These are phyloP conservation scores for Backusella tuberculispora DNA, from an alignment of 192 early-diverging fungal species.

Conservation along the genomic window DNA sequence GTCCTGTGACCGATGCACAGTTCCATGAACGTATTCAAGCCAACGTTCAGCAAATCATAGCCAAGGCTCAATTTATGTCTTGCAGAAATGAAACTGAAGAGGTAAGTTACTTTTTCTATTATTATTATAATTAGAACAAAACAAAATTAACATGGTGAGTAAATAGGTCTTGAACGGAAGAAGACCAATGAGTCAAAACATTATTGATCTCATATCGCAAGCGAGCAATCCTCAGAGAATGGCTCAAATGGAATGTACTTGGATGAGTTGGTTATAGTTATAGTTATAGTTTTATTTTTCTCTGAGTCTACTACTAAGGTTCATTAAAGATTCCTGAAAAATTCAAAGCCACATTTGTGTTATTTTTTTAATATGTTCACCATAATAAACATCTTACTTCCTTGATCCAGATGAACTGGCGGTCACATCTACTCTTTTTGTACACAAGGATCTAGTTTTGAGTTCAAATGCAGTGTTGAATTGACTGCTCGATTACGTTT, in stretches of 20 bases:
- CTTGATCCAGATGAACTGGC: too few relatives aligned
- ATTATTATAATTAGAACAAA: conserved; percentile 32
- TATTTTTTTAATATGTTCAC: too few relatives aligned
- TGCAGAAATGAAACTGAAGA: conserved; percentile 78
- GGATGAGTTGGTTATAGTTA: conserved; percentile 84
- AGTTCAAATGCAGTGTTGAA: too few relatives aligned
- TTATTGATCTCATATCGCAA: conserved; percentile 89
- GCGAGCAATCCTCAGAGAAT: conserved; percentile 93
- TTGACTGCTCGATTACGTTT: too few relatives aligned
- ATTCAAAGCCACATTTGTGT: too few relatives aligned
- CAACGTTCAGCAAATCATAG: conserved; percentile 75
- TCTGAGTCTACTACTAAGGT: too few relatives aligned
- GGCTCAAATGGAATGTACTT: conserved; percentile 93
- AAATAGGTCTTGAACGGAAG: conserved; percentile 43
- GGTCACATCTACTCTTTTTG: too few relatives aligned
- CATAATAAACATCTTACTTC: too few relatives aligned
- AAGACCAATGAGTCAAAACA: conserved; percentile 78
- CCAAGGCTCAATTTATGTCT: conserved; percentile 68
- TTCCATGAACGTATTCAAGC: conserved; percentile 68
- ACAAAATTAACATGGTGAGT: too few relatives aligned
- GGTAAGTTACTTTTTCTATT: conserved; percentile 5
- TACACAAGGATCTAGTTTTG: too few relatives aligned
- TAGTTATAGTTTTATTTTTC: not conserved
- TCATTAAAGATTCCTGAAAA: too few relatives aligned
- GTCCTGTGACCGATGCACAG: conserved; percentile 61